Conservation (phyloP, 805 yeast genomes). For the Cyberlindnera mrakii region DNA sequence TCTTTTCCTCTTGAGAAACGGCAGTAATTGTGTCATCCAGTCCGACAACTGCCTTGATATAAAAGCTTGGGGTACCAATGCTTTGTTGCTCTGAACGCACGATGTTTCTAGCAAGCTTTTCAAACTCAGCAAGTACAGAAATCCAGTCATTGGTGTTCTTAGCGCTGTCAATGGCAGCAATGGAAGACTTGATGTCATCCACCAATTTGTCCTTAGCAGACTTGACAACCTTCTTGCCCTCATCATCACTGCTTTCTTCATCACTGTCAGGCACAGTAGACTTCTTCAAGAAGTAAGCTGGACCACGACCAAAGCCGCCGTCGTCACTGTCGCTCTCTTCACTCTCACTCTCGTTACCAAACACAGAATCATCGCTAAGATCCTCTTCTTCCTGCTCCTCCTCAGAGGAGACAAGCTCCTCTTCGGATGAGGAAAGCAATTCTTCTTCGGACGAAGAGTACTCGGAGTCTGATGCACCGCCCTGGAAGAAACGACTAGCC, state of each 20-base stretch:
- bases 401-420: slow-evolving; percentile 23
- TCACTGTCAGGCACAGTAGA: slow-evolving; percentile 33
- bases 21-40: slow-evolving; percentile 64
- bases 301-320: slow-evolving; percentile 37
- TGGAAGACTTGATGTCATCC: slow-evolving; percentile 72
- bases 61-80: slow-evolving; percentile 63
- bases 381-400: slow-evolving; percentile 23
- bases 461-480: slow-evolving; percentile 38
- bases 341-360: slow-evolving; percentile 31
- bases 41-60: slow-evolving; percentile 60
- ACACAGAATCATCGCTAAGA: slow-evolving; percentile 28
- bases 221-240: slow-evolving; percentile 80
- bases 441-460: slow-evolving; percentile 40
- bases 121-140: slow-evolving; percentile 68
- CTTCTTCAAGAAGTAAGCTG: slow-evolving; percentile 38
- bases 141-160: slow-evolving; percentile 77
- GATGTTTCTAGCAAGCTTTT: slow-evolving; percentile 61
- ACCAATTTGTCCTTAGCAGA: slow-evolving; percentile 88
- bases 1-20: slow-evolving; percentile 40
- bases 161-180: slow-evolving; percentile 63
- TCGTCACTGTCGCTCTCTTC: slow-evolving; percentile 38
- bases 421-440: slow-evolving; percentile 36
- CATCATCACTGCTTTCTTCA: slow-evolving; percentile 53
- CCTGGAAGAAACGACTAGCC: slow-evolving; percentile 84
- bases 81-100: slow-evolving; percentile 74